These are phyloP conservation scores for Boletus albobrunnescens DNA, from an alignment of 1,284 basidiomycete species.

Conservation along the genomic window DNA sequence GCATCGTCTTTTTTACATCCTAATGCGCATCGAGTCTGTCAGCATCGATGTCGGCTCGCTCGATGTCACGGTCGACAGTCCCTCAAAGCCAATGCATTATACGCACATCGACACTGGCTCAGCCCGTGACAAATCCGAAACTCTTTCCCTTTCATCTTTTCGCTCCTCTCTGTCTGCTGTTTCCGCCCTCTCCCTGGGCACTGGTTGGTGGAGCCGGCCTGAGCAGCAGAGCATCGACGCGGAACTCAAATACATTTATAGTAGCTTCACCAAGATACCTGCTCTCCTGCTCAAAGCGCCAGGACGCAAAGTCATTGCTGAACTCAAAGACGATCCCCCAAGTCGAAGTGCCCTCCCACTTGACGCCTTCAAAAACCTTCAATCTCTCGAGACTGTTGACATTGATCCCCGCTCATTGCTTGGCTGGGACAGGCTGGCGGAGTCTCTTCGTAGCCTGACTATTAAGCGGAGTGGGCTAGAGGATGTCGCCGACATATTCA, in stretches of 20 bases:
- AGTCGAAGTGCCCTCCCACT: constrained; percentile 76
- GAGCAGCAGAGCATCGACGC: constrained; percentile 59
- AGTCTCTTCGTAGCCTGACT: constrained; percentile 69
- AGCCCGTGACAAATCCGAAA: constrained; percentile 61
- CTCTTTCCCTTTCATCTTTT: constrained; percentile 75
- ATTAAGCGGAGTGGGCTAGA: constrained; percentile 77
- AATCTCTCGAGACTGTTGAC: constrained; percentile 69
- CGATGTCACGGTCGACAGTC: constrained; percentile 69
- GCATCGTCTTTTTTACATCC: constrained; percentile 83
- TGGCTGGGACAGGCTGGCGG: constrained; percentile 79
- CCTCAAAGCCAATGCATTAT: constrained; percentile 72
- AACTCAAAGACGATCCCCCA: constrained; percentile 69
- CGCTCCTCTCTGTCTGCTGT: constrained; percentile 76
- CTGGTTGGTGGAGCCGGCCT: constrained; percentile 63
- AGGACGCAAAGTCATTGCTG: constrained; percentile 61
- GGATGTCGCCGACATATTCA: constrained; percentile 78
- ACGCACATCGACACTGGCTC: constrained; percentile 50
- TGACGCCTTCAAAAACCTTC: constrained; percentile 79
- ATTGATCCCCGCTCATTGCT: constrained; percentile 81
- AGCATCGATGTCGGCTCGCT: constrained; percentile 75
- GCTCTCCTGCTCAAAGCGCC: constrained; percentile 64
- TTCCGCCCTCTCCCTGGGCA: constrained; percentile 68
- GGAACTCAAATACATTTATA: constrained; percentile 83
- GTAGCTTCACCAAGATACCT: constrained; percentile 83
- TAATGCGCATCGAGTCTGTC: constrained; percentile 81